Conservation (phyloP, 805 yeast genomes). For the Nematodospora valgi region DNA sequence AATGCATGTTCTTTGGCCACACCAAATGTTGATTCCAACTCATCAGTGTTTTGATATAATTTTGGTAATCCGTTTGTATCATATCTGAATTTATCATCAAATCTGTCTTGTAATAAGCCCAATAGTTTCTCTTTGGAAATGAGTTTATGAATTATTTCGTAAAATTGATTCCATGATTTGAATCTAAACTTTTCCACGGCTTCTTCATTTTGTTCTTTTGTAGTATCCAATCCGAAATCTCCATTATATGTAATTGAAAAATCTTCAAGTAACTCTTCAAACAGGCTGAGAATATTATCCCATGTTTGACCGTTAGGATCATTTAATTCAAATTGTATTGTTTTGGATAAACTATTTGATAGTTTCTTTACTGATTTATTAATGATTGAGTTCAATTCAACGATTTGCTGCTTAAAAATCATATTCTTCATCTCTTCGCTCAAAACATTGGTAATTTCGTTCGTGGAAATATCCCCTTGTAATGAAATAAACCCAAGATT, state of each 20-base stretch:
- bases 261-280: slow-evolving; percentile 23
- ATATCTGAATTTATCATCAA: slow-evolving; percentile 80
- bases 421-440: slow-evolving; percentile 41
- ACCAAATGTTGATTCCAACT: slow-evolving; percentile 64
- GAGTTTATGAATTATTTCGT: slow-evolving; percentile 55
- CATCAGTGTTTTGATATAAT: slow-evolving; percentile 70
- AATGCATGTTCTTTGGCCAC: slow-evolving; percentile 59
- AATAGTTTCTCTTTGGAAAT: slow-evolving; percentile 65
- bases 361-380: slow-evolving; percentile 46
- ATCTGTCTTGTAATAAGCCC: slow-evolving; percentile 66
- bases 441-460: slow-evolving; percentile 13
- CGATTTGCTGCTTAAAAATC: slow-evolving; percentile 29
- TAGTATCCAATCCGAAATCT: slow-evolving; percentile 60
- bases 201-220: slow-evolving; percentile 36
- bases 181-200: slow-evolving; percentile 45
- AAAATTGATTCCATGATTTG: slow-evolving; percentile 64
- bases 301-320: slow-evolving; percentile 54
- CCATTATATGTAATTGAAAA: slow-evolving; percentile 13
- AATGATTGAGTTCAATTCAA: slow-evolving; percentile 30
- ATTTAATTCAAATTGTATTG: slow-evolving; percentile 44
- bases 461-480: slow-evolving; percentile 25
- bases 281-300: slow-evolving; percentile 52
- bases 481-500: slow-evolving; percentile 20
- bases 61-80: slow-evolving; percentile 80
- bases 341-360: slow-evolving; percentile 45